phyloP scores from a whole-genome alignment of 768 basidiomycete species.

The Austroboletus eburneus region DNA sequence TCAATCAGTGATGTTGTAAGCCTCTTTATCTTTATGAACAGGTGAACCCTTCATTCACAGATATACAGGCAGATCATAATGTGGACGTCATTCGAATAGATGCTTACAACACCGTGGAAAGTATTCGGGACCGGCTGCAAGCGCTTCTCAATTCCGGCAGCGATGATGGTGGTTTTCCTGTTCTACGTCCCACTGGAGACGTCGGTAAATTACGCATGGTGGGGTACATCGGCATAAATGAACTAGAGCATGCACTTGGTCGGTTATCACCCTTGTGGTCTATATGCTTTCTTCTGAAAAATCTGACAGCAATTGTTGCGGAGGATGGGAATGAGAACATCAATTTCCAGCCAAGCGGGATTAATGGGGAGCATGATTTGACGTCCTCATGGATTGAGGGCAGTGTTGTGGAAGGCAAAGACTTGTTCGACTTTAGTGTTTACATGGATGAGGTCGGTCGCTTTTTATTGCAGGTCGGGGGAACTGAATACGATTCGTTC shows the following conservation, averaged over 20 bases:
- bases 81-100: conserved; percentile 73
- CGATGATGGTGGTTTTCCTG: conserved; percentile 84
- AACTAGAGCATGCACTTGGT: conserved; percentile 92
- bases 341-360: conserved; percentile 52
- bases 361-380: conserved; percentile 37
- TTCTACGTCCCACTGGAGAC: conserved; percentile 52
- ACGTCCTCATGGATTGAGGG: conserved; percentile 55
- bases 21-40: conserved; percentile 4
- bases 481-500: conserved; percentile 1
- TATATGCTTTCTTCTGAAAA: not conserved
- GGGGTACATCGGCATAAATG: conserved; percentile 89
- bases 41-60: not conserved
- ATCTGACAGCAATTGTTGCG: conserved; percentile 61
- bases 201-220: conserved; percentile 58
- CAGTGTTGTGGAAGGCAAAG: conserved; percentile 23
- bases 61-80: conserved; percentile 55
- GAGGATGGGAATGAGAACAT: conserved; percentile 66
- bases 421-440: conserved; percentile 75
- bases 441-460: conserved; percentile 82
- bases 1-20: conserved; percentile 78
- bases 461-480: not conserved
- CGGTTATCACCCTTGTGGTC: conserved; percentile 26
- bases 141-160: conserved; percentile 53
- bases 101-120: conserved; percentile 69
- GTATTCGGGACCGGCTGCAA: conserved; percentile 67